Percentiles rank a stretch among this genome's conserved stretches.
These are phyloP conservation scores for Leucocoprinus leucothites DNA, from an alignment of 768 basidiomycete species.

Conservation along the genomic window DNA sequence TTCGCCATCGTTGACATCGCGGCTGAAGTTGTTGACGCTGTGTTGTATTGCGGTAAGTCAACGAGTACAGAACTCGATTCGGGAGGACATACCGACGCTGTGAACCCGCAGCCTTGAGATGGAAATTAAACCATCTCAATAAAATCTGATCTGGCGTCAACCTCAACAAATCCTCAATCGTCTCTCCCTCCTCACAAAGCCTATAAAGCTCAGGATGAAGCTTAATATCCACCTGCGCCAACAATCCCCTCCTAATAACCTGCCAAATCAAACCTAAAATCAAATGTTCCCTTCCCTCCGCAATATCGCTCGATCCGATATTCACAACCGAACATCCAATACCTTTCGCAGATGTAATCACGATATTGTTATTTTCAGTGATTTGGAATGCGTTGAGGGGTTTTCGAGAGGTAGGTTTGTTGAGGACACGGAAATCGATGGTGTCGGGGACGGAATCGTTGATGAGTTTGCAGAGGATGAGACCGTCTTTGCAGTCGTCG, in stretches of 20 bases:
- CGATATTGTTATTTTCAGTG: conserved; percentile 99
- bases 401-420: conserved; percentile 78
- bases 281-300: conserved; percentile 92
- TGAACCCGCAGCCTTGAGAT: conserved; percentile 94
- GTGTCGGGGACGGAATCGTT: conserved; percentile 99
- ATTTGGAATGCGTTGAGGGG: conserved; percentile 97
- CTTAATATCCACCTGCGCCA: conserved; percentile 97
- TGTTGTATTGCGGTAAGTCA: conserved; percentile 14
- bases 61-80: not conserved
- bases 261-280: conserved; percentile 99
- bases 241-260: conserved; percentile 89
- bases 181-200: conserved; percentile 95
- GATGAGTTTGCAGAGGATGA: conserved; percentile 97
- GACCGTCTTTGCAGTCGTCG: conserved; percentile 93
- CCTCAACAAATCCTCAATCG: conserved; percentile 89
- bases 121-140: conserved; percentile 99
- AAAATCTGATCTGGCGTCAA: conserved; percentile 97
- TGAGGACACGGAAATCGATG: conserved; percentile 96
- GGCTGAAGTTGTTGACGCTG: conserved; percentile 96
- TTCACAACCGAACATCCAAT: conserved; percentile 99
- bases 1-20: conserved; percentile 95
- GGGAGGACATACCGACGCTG: conserved; percentile 58
- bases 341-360: conserved; percentile 96
- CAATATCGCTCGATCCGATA: conserved; percentile 90
- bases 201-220: conserved; percentile 96